These are phyloP conservation scores for Gigaspora rosea DNA, from an alignment of 192 early-diverging fungal genomes.

Conservation along the genomic window DNA sequence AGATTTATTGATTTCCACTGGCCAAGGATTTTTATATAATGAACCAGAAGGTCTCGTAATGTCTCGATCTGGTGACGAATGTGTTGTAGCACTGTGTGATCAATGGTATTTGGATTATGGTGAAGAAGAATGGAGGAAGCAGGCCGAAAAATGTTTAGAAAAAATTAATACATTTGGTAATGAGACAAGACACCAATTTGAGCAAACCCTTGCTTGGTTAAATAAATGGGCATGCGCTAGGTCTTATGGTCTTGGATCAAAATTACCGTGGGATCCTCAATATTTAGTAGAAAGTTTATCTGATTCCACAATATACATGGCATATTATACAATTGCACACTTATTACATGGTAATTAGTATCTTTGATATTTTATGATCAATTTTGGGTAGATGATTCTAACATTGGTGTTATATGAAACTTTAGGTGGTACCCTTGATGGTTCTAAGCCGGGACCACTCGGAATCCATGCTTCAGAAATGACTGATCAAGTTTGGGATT, in stretches of 20 bases:
- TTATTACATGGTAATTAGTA: conserved; percentile 69
- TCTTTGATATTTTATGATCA: too few species aligned
- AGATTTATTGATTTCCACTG: conserved; percentile 67
- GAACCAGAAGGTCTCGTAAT: conserved; percentile 95
- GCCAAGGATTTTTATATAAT: conserved; percentile 83
- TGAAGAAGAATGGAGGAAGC: conserved; percentile 78
- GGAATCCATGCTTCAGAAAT: conserved; percentile 82
- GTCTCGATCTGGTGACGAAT: conserved; percentile 94
- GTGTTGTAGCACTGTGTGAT: conserved; percentile 91
- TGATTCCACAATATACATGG: conserved; percentile 99
- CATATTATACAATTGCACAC: conserved; percentile 97
- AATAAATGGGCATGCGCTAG: conserved; percentile 97
- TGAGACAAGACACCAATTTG: conserved; percentile 86
- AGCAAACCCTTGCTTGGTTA: conserved; percentile 89
- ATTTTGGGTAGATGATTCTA: too few species aligned
- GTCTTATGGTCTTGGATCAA: conserved; percentile 89
- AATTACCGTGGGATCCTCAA: conserved; percentile 90
- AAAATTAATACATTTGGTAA: conserved; percentile 77
- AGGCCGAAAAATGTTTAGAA: conserved; percentile 75
- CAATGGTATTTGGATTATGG: conserved; percentile 99
- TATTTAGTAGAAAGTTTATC: conserved; percentile 94
- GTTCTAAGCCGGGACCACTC: conserved; percentile 71
- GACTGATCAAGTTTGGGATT: conserved; percentile 91
- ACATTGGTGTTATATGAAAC: not conserved
- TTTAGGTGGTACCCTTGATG: conserved; percentile 79